Percentiles rank a stretch among this genome's conserved stretches.
Evolutionary conservation across 225 moss, liverwort and hornwort species (phyloP).

Genomic region (Pseudoscleropodium purum): DNA sequence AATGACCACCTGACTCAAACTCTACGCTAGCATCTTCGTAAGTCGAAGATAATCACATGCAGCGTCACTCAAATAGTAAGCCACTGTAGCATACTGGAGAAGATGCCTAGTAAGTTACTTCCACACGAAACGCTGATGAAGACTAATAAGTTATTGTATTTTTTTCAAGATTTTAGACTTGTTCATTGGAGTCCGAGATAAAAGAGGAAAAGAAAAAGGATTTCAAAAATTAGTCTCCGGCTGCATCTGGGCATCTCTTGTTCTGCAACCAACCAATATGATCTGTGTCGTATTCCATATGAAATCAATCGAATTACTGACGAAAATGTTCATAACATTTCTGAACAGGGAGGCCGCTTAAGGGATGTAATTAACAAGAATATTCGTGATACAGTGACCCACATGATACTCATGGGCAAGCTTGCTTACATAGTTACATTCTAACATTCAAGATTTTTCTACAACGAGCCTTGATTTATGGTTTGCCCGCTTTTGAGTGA

Average conservation of each 20-base stretch:
- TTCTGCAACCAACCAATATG: background rate
- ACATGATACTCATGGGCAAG: too few species aligned
- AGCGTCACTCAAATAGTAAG: background rate
- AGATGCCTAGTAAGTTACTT: background rate
- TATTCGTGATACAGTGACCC: too few species aligned
- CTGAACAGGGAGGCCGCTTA: background rate
- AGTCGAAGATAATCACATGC: background rate
- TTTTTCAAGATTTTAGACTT: background rate
- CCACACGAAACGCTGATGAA: background rate
- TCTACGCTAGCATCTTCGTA: background rate
- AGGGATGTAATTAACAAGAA: too few species aligned
- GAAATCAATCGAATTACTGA: background rate
- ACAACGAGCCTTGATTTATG: too few species aligned
- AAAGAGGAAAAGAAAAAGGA: background rate
- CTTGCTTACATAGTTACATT: background rate
- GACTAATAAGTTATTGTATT: background rate
- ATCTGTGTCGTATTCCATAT: background rate
- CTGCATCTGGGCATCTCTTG: background rate
- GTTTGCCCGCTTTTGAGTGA: background rate
- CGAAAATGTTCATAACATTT: background rate
- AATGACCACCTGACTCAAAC: background rate
- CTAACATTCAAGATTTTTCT: background rate
- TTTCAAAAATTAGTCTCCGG: background rate
- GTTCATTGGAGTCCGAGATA: background rate
- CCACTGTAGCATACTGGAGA: background rate